These are phyloP conservation scores for Plantago lanceolata DNA, from an alignment of 305 asterid genomes.

Conservation along the genomic window DNA sequence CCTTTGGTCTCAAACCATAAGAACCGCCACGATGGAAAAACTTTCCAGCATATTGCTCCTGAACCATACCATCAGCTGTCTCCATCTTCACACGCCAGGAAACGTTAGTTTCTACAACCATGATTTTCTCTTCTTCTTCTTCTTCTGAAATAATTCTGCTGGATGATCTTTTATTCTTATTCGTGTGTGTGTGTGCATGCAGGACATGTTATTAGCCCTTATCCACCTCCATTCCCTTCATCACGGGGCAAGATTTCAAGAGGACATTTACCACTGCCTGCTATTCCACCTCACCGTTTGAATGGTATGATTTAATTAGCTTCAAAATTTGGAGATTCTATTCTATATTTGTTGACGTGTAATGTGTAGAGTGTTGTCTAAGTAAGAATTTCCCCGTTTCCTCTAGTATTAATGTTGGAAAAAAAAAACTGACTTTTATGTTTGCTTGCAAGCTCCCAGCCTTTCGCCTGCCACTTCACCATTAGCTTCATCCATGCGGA, in stretches of 20 bases:
- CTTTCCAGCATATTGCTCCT: conserved; percentile 36
- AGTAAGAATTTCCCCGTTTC: conserved; percentile 9
- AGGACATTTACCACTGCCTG: conserved; percentile 44
- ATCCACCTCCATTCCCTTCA: conserved; percentile 37
- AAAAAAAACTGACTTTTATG: conserved; percentile 22
- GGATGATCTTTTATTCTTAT: not conserved
- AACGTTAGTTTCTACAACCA: conserved; percentile 36
- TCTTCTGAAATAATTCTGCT: conserved; percentile 1
- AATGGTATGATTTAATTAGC: conserved; percentile 36
- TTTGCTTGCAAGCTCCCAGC: conserved; percentile 37
- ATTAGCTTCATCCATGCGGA: conserved; percentile 29
- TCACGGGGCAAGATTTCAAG: conserved; percentile 29
- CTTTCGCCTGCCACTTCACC: conserved; percentile 58
- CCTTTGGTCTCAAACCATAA: conserved; percentile 28
- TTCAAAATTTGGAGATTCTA: not conserved
- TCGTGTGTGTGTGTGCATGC: conserved; percentile 26
- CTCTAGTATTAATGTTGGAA: conserved; percentile 9
- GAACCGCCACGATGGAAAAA: conserved; percentile 34
- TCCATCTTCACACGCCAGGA: conserved; percentile 25
- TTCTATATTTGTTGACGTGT: not conserved
- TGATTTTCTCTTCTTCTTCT: not conserved
- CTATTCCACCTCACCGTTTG: conserved; percentile 37
- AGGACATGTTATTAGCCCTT: conserved; percentile 44
- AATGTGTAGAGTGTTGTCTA: not conserved
- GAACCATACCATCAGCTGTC: conserved; percentile 33